Percentiles rank a stretch among this genome's conserved stretches.
Conservation (phyloP, 2,329 filamentous ascomycete genomes). For the Botrytis hyacinthi region DNA sequence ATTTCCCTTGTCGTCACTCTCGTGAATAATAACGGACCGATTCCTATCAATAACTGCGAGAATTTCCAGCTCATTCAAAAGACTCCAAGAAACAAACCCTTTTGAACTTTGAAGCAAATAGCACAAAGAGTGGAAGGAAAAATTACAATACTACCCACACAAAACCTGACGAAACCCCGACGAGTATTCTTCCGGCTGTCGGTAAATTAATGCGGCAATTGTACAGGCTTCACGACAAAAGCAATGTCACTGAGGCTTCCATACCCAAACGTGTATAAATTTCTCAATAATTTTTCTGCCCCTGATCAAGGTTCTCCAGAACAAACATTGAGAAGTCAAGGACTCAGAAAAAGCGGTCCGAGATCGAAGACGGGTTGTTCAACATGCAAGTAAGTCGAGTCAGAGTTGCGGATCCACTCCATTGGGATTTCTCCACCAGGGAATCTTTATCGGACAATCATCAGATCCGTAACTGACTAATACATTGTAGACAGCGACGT, state of each 20-base stretch:
- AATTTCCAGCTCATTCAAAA: slow-evolving; percentile 2
- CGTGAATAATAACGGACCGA: slow-evolving; percentile 19
- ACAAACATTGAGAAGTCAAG: slow-evolving; percentile 37
- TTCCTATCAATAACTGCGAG: slow-evolving; percentile 15
- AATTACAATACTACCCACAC: slow-evolving; percentile 14
- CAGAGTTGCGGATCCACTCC: slow-evolving; percentile 11
- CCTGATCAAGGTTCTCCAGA: slow-evolving; percentile 37
- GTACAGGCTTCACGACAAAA: slow-evolving; percentile 25
- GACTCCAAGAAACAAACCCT: slow-evolving; percentile 9
- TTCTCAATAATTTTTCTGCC: slow-evolving; percentile 38
- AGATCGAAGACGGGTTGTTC: slow-evolving; percentile 39
- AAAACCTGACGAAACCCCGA: slow-evolving; percentile 6
- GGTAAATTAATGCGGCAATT: slow-evolving; percentile 25
- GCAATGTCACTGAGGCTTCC: slow-evolving; percentile 38
- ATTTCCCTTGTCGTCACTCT: background rate
- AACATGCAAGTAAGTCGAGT: slow-evolving; percentile 38
- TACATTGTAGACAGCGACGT: slow-evolving; percentile 34
- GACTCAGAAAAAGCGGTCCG: slow-evolving; percentile 38
- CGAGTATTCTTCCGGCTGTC: slow-evolving; percentile 16
- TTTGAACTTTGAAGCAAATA: background rate
- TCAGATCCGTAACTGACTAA: slow-evolving; percentile 24
- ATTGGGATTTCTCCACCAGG: slow-evolving; percentile 11
- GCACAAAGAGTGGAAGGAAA: slow-evolving; percentile 8
- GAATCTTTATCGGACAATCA: slow-evolving; percentile 9
- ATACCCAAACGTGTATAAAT: slow-evolving; percentile 40